Evolutionary conservation across 495 filamentous ascomycete species (phyloP).

Genomic region (Penicillium bovifimosum): DNA sequence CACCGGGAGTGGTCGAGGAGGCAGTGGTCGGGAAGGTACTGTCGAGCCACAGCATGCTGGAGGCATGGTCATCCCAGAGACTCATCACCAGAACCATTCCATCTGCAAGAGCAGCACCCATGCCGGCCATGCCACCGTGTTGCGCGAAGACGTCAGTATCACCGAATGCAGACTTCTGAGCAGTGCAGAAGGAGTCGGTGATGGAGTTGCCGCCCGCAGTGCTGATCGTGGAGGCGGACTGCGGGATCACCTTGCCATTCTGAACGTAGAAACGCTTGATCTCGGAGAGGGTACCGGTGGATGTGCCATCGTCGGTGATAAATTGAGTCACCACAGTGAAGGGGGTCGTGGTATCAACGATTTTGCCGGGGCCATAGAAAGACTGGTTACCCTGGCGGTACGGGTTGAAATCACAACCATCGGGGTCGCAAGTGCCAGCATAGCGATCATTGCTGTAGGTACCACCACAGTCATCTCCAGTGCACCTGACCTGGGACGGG

Average conservation of each 20-base stretch:
- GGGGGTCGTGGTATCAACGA: slow-evolving; percentile 53
- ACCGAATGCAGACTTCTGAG: slow-evolving; percentile 56
- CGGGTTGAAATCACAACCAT: slow-evolving; percentile 72
- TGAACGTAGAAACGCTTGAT: slow-evolving; percentile 69
- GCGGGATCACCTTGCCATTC: slow-evolving; percentile 54
- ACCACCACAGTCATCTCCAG: slow-evolving; percentile 49
- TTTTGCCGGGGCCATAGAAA: slow-evolving; percentile 57
- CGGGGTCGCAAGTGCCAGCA: slow-evolving; percentile 59
- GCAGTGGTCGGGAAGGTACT: slow-evolving; percentile 60
- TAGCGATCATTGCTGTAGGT: slow-evolving; percentile 35
- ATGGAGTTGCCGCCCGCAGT: slow-evolving; percentile 52
- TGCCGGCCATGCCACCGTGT: slow-evolving; percentile 55
- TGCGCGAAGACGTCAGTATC: slow-evolving; percentile 52
- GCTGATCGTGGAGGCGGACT: slow-evolving; percentile 48
- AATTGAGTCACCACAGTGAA: slow-evolving; percentile 70
- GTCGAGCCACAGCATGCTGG: slow-evolving; percentile 85
- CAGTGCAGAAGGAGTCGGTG: slow-evolving; percentile 53
- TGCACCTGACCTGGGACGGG: slow-evolving; percentile 50
- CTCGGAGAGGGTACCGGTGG: slow-evolving; percentile 49
- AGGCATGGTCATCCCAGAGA: slow-evolving; percentile 71
- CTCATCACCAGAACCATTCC: slow-evolving; percentile 75
- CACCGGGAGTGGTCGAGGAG: slow-evolving; percentile 53
- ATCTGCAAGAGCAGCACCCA: slow-evolving; percentile 49
- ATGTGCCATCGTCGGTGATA: slow-evolving; percentile 46
- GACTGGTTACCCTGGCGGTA: slow-evolving; percentile 56